Evolutionary conservation across 1,139 yeast genomes (phyloP).

Genomic region (Pichia kudriavzevii): DNA sequence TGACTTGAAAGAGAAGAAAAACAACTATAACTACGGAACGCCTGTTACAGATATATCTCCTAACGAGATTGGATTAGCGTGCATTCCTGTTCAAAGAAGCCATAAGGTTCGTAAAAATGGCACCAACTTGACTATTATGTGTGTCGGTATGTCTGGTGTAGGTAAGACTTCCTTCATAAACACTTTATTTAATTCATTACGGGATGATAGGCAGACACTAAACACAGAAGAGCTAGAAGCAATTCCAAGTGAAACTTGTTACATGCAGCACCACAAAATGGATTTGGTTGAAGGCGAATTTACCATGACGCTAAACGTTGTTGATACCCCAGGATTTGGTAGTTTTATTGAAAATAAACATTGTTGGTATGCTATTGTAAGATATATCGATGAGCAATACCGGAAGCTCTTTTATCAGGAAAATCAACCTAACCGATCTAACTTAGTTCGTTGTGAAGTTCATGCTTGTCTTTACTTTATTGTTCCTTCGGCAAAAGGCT

Average conservation of each 20-base stretch:
- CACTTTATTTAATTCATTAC: constrained; percentile 32
- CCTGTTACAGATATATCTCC: constrained; percentile 20
- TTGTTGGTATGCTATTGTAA: constrained; percentile 90
- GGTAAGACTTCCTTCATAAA: constrained; percentile 41
- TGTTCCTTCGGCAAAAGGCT: constrained; percentile 45
- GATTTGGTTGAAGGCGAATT: constrained; percentile 73
- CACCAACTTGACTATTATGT: constrained; percentile 35
- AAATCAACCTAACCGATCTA: constrained; percentile 58
- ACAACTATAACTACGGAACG: constrained; percentile 23
- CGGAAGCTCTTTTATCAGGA: constrained; percentile 53
- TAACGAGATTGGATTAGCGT: constrained; percentile 24
- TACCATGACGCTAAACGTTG: constrained; percentile 67
- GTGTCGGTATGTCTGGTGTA: constrained; percentile 38
- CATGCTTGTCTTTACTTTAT: constrained; percentile 75
- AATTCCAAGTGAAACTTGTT: constrained; percentile 30
- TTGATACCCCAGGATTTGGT: constrained; percentile 94
- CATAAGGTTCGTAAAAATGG: constrained; percentile 29
- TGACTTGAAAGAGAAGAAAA: constrained; percentile 2
- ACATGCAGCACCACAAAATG: constrained; percentile 34
- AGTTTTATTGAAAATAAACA: constrained; percentile 81
- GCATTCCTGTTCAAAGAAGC: constrained; percentile 26
- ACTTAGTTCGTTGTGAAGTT: constrained; percentile 50
- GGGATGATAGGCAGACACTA: constrained; percentile 6
- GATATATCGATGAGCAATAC: constrained; percentile 73
- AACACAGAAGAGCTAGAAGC: background rate